Evolutionary conservation across 305 asterid species (phyloP), one percentile per base, ranked within the genome.

Genomic region (Euphrasia arctica): DNA sequence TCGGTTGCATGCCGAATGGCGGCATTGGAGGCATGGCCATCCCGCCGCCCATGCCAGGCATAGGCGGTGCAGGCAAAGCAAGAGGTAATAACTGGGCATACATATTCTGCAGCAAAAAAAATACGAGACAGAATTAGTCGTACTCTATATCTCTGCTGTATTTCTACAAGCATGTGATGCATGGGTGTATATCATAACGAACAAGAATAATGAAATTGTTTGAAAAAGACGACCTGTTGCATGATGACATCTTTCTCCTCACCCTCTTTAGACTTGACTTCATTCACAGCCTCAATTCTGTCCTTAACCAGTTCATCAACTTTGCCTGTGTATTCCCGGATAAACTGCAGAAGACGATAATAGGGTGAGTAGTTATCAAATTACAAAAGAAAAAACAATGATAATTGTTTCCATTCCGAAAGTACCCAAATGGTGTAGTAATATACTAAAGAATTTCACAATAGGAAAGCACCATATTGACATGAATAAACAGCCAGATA

Each of bases 311-410:
- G 81, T 59, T 91, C 97, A 67, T 91, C 97, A 57, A 91, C 96
- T 75, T 91, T 91, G 66, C 96, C 97, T 27, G 83, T 81, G 83
- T 88, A 88, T 68, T 91, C 97, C n/a, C 96, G 91, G 76, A 88
- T 88, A 65, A 88, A 91, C 97, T 91, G 86, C 71, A 61, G 51
- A 54, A 70, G 59, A 71, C 22, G 22, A 18, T 18, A 18, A 18
- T 18, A 18, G 22, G 22, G 22, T 18, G 22, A 18, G 22, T 18
- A 18, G 22, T 18, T 18, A 18, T 18, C 22, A 18, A 18, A 18
- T 18, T 18, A 18, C 22, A 18, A 18, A 18, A n/a, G n/a, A n/a
- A 18, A 18, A 18, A 18, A 18, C 22, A 18, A 18, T 18, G 22
- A 18, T 18, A 18, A 18, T 18, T 18, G 22, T 18, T 18, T 18